Conservation (phyloP, 2,329 filamentous ascomycete species). For the Xylaria sp. region DNA sequence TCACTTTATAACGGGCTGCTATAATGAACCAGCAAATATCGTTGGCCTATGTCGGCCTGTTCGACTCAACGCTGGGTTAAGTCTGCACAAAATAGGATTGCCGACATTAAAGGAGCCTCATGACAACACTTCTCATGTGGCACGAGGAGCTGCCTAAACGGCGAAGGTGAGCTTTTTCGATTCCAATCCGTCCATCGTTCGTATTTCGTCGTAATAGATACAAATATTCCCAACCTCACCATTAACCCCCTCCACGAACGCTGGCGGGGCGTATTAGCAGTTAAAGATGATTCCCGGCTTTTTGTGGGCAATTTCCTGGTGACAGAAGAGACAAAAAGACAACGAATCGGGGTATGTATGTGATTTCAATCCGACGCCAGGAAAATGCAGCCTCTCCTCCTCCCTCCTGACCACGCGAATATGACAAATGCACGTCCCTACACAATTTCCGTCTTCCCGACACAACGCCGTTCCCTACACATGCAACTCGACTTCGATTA, state of each 20-base stretch:
- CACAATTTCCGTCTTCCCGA: constrained; percentile 7
- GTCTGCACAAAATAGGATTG: too few species aligned
- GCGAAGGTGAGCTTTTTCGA: background rate
- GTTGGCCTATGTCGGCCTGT: too few species aligned
- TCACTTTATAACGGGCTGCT: too few species aligned
- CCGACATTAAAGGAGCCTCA: too few species aligned
- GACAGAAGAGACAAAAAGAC: constrained; percentile 11
- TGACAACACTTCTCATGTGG: too few species aligned
- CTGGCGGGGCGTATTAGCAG: background rate
- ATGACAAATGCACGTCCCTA: constrained; percentile 9
- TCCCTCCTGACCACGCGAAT: constrained; percentile 25
- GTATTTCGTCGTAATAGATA: background rate
- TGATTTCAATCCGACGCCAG: constrained; percentile 29
- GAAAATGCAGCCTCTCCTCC: constrained; percentile 35
- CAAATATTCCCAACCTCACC: background rate
- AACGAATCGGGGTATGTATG: constrained; percentile 26
- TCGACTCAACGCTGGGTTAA: too few species aligned
- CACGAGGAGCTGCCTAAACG: background rate
- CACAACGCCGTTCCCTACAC: constrained; percentile 23
- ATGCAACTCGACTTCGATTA: constrained; percentile 25
- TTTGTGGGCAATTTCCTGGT: background rate
- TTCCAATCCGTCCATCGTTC: background rate
- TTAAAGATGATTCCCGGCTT: background rate
- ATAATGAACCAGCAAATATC: too few species aligned
- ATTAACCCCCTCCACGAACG: background rate